Percentiles rank a stretch among this genome's conserved stretches.
phyloP scores from a whole-genome alignment of 23 red algal species.

The Gracilaria caudata region DNA sequence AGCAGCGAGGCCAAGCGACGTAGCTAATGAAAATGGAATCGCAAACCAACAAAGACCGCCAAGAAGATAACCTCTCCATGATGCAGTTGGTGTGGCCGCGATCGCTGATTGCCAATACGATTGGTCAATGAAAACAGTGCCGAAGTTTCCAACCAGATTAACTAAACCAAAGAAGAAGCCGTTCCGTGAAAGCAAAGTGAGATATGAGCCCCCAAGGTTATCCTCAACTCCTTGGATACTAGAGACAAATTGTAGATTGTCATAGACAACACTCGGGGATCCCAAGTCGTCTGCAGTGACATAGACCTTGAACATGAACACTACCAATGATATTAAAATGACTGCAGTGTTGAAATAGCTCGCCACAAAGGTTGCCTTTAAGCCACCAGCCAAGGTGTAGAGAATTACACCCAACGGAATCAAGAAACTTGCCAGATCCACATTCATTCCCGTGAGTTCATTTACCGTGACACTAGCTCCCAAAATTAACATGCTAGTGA shows the following conservation, averaged over 20 bases:
- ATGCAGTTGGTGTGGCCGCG: constrained; percentile 72
- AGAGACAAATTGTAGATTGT: constrained; percentile 39
- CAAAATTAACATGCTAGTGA: constrained; percentile 67
- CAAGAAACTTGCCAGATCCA: constrained; percentile 73
- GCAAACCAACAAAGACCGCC: constrained; percentile 91
- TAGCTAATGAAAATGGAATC: constrained; percentile 85
- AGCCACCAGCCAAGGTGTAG: constrained; percentile 83
- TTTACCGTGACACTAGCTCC: constrained; percentile 68
- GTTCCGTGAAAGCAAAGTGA: constrained; percentile 69
- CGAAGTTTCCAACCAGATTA: constrained; percentile 84
- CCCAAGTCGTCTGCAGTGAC: constrained; percentile 61
- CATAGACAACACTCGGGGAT: constrained; percentile 31
- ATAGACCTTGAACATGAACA: constrained; percentile 69
- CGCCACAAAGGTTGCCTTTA: constrained; percentile 84
- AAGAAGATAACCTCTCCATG: constrained; percentile 83
- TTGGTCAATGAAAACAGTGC: constrained; percentile 86
- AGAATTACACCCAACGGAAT: constrained; percentile 91
- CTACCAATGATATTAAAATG: constrained; percentile 56
- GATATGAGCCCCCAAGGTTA: constrained; percentile 82
- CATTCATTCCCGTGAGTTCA: constrained; percentile 77
- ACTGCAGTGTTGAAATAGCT: constrained; percentile 81
- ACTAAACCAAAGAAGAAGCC: constrained; percentile 90
- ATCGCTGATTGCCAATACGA: constrained; percentile 85
- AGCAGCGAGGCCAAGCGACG: constrained; percentile 72
- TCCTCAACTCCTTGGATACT: constrained; percentile 37